Evolutionary conservation across 768 basidiomycete species (phyloP).

Genomic region (Pleurotus djamor): DNA sequence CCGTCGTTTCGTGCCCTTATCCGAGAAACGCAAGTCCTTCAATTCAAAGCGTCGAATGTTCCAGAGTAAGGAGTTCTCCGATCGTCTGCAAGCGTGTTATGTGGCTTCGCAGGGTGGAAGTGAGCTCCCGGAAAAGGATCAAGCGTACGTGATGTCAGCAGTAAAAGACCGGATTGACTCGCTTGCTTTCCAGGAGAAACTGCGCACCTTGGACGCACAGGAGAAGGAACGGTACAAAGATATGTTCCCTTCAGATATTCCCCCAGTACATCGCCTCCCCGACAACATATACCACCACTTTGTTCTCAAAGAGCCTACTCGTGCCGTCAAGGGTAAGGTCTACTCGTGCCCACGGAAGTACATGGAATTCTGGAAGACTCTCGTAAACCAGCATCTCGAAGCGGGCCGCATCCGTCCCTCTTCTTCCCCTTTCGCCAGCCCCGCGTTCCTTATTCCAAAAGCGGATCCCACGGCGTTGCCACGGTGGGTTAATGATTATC

Average conservation of each 20-base stretch:
- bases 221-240: background rate
- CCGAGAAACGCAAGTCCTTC: background rate
- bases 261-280: constrained; percentile 17
- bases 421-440: constrained; percentile 19
- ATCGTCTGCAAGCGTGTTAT: background rate
- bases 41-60: background rate
- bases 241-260: constrained; percentile 9
- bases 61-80: background rate
- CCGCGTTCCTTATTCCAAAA: constrained; percentile 29
- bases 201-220: background rate
- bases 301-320: constrained; percentile 15
- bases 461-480: constrained; percentile 19
- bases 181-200: background rate
- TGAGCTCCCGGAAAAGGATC: background rate
- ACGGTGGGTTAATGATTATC: constrained; percentile 24
- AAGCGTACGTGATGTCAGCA: background rate
- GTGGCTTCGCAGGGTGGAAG: background rate
- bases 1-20: background rate
- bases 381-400: constrained; percentile 26
- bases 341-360: constrained; percentile 31
- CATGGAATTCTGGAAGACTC: constrained; percentile 18
- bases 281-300: constrained; percentile 15
- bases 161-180: background rate
- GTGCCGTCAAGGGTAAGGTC: constrained; percentile 7
- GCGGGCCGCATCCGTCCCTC: constrained; percentile 24